Percentiles rank a stretch among this genome's conserved stretches.
Conservation (phyloP, 2,329 filamentous ascomycete genomes). For the Cytospora schulzeri region DNA sequence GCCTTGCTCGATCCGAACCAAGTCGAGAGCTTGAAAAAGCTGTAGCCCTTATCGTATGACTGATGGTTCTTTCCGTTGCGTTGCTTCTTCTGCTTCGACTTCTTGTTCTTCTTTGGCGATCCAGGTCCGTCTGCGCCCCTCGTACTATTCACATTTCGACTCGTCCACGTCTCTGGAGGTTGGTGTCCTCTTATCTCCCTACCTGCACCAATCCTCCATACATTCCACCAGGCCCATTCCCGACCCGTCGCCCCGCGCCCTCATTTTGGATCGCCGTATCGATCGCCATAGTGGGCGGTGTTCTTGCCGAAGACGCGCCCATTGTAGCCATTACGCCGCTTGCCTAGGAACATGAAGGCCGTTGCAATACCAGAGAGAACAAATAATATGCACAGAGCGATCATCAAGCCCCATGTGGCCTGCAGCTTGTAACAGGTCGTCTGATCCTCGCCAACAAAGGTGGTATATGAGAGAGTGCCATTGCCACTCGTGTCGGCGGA, state of each 20-base stretch:
- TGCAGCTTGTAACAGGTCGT: conserved; percentile 82
- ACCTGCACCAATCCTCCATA: conserved; percentile 19
- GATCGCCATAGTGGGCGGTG: conserved; percentile 17
- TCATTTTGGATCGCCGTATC: conserved; percentile 16
- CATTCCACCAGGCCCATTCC: conserved; percentile 24
- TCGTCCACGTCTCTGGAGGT: conserved; percentile 20
- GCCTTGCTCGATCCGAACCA: conserved; percentile 5
- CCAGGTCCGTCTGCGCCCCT: conserved; percentile 6
- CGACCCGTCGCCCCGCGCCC: conserved; percentile 17
- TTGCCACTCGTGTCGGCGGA: conserved; percentile 44
- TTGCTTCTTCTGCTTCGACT: conserved; percentile 13
- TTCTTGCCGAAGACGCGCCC: conserved; percentile 8
- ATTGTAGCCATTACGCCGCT: conserved; percentile 36
- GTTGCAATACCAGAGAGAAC: conserved; percentile 62
- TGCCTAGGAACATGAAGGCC: conserved; percentile 64
- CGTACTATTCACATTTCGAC: conserved; percentile 7
- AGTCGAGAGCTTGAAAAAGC: conserved; percentile 22
- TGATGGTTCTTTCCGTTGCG: conserved; percentile 16
- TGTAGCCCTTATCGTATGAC: conserved; percentile 21
- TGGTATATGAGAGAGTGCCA: conserved; percentile 42
- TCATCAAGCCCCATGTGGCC: conserved; percentile 82
- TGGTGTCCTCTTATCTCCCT: conserved; percentile 10
- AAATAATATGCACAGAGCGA: conserved; percentile 75
- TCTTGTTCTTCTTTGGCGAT: conserved; percentile 20
- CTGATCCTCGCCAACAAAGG: conserved; percentile 55